phyloP scores from a whole-genome alignment of 1,139 yeast species.

The Geotrichum europaeum region DNA sequence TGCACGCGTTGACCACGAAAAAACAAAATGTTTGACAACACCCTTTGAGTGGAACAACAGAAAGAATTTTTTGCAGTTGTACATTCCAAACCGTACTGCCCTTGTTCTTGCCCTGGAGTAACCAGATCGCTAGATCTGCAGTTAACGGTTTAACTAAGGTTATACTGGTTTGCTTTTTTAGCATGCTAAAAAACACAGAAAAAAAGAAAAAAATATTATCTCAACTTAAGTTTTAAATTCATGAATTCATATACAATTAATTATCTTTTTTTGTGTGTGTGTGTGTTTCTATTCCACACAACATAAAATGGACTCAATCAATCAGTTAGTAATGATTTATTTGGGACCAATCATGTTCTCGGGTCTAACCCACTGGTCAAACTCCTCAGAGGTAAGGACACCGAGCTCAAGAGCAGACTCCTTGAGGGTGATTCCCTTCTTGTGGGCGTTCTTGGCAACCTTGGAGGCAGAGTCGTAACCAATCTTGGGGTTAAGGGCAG shows the following conservation, averaged over 20 bases:
- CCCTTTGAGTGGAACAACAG: conserved; percentile 78
- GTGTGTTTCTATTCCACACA: not conserved
- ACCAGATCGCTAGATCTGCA: not conserved
- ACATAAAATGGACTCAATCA: not conserved
- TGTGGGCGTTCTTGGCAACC: conserved; percentile 97
- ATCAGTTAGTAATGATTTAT: conserved; percentile 17
- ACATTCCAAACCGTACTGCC: conserved; percentile 79
- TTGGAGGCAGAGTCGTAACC: conserved; percentile 97
- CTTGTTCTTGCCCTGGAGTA: conserved; percentile 51
- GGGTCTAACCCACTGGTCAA: conserved; percentile 95
- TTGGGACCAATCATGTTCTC: conserved; percentile 95
- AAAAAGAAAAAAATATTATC: not conserved
- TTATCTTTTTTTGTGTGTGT: not conserved
- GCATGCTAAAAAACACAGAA: not conserved
- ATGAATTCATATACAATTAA: not conserved
- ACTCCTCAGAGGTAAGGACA: conserved; percentile 74
- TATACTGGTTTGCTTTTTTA: not conserved
- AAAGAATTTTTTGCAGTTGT: conserved; percentile 68
- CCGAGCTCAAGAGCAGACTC: conserved; percentile 89
- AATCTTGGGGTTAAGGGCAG: conserved; percentile 97
- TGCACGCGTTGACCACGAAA: conserved; percentile 55
- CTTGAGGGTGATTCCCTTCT: conserved; percentile 92
- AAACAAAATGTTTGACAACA: conserved; percentile 49
- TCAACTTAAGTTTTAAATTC: not conserved
- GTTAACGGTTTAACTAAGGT: not conserved